Evolutionary conservation across 108 stramenopile genomes (phyloP), one percentile per base, ranked within the genome.

Genomic region (Cyclotella kingstonii): DNA sequence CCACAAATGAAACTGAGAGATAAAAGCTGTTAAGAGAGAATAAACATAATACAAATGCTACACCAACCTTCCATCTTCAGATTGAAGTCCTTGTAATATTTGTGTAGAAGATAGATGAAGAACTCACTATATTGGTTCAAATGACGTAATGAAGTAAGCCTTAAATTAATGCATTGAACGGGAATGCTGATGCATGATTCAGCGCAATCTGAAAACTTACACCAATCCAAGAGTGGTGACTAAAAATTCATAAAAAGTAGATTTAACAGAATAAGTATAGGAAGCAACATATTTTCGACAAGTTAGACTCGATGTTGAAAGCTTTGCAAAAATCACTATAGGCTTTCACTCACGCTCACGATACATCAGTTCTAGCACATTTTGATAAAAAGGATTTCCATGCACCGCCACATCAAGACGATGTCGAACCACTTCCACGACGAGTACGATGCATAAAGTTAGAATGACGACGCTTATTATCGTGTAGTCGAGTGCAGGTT

Each of bases 341-440:
- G 8, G 2, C 14, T 8, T 23, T 5, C 7, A 79, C 87, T 83
- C 76, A 89, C 84, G 42, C 78, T 93, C 92, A 9, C 82, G 68
- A 56, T 93, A 90, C 33, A 86, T 81, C 36, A 68, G 69, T 31
- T 88, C 81, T 60, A 93, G 23, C 14, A 93, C 92, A 19, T 75
- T 77, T 25, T 80, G 57, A 57, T 81, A 86, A 57, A 89, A 90
- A 1, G 84, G 86, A 27, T 66, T 63, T 10, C 82, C 85, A 21
- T 66, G 76, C 22, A 87, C 89, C 15, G 58, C 60, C 29, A 66
- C 70, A 66, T 93, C 89, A 15, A 93, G 31, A 31, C 38, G 46
- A 66, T 90, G 89, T 14, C 85, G 79, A 11, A 83, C 14, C 1
- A 85, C 56, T 60, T 90, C 88, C 8, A 90, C 80, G 8, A 82